Percentiles rank a stretch among this genome's conserved stretches.
Conservation (phyloP, 257 asterid species). For the Solanum tacnaense region DNA sequence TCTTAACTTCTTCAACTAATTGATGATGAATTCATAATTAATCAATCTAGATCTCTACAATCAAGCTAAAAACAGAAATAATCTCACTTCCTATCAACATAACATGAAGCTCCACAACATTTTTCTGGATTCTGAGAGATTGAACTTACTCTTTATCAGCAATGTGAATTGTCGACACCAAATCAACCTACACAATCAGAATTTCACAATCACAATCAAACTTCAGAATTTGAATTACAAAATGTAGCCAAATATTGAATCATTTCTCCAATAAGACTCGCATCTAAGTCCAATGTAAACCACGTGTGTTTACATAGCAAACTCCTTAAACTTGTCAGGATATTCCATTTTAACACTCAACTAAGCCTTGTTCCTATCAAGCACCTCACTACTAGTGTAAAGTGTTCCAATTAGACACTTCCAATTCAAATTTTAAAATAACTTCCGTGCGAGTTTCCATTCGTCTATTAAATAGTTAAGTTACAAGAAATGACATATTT, state of each 20-base stretch:
- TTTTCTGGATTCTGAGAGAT: background rate
- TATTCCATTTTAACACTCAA: background rate
- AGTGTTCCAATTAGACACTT: background rate
- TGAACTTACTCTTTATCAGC: constrained; percentile 89
- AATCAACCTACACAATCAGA: constrained; percentile 59
- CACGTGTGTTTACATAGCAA: background rate
- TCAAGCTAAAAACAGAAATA: background rate
- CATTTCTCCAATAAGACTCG: background rate
- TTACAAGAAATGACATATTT: background rate
- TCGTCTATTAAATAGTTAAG: background rate
- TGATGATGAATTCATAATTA: background rate
- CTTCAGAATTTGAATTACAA: background rate
- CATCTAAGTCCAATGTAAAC: background rate
- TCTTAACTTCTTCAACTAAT: background rate
- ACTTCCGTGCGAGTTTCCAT: background rate
- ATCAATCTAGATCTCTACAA: background rate
- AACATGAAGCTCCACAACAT: background rate
- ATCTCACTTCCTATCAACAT: background rate
- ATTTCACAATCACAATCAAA: background rate
- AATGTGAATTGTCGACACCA: constrained; percentile 95
- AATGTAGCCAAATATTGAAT: background rate
- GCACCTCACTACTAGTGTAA: background rate
- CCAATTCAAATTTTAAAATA: background rate
- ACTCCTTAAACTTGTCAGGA: background rate
- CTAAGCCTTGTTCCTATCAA: background rate